Conservation (phyloP, 805 yeast genomes). For the Ogataea minuta region DNA sequence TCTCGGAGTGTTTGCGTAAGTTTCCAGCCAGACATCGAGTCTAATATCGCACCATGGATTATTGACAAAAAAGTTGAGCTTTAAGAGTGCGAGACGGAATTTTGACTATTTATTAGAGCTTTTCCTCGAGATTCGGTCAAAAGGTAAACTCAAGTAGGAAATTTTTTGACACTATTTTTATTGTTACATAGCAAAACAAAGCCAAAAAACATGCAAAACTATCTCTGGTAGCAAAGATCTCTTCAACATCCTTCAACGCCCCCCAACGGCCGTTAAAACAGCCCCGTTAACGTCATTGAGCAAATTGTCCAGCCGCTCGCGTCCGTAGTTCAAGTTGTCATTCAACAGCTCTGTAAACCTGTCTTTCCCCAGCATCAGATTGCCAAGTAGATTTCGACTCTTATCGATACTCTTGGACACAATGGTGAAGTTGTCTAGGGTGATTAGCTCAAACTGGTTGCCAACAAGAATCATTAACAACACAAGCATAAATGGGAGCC, state of each 20-base stretch:
- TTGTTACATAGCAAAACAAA: neutral
- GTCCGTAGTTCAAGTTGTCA: constrained; percentile 33
- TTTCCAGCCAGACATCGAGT: constrained; percentile 39
- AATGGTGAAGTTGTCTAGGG: constrained; percentile 21
- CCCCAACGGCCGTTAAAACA: constrained; percentile 37
- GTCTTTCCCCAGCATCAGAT: constrained; percentile 49
- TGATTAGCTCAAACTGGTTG: constrained; percentile 27
- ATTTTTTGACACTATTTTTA: no score
- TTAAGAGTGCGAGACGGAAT: no score
- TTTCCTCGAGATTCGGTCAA: constrained; percentile 13
- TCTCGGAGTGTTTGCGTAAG: constrained; percentile 49
- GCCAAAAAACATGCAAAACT: neutral
- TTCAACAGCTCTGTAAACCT: constrained; percentile 34
- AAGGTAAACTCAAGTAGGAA: constrained; percentile 11
- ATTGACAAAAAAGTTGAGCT: neutral
- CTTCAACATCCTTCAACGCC: constrained; percentile 15
- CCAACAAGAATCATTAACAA: constrained; percentile 43
- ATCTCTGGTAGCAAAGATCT: neutral
- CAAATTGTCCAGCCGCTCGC: constrained; percentile 33
- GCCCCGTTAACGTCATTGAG: constrained; percentile 43
- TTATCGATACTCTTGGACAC: constrained; percentile 36
- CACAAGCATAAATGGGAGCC: constrained; percentile 76
- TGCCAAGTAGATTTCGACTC: constrained; percentile 44
- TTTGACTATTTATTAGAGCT: neutral
- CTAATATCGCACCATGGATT: neutral